These are phyloP conservation scores for Pilatotrama ljubarskyi DNA, from an alignment of 768 basidiomycete species.

Conservation along the genomic window DNA sequence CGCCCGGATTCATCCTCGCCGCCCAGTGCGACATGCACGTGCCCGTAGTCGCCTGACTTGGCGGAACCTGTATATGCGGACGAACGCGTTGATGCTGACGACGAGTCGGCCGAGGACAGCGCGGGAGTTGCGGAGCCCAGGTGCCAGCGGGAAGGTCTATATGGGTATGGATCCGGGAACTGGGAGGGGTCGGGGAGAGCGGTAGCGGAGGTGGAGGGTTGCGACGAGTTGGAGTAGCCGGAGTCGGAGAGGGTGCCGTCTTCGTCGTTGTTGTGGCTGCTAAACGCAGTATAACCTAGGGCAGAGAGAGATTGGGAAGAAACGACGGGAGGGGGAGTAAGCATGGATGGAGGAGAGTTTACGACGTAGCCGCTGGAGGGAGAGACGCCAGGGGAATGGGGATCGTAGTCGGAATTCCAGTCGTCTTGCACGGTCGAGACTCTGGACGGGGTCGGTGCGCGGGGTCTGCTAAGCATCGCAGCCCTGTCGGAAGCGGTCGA, in stretches of 20 bases:
- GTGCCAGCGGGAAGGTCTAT: constrained; percentile 47
- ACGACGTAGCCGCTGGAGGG: constrained; percentile 32
- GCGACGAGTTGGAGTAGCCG: constrained; percentile 30
- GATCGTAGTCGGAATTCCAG: constrained; percentile 27
- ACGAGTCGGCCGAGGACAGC: constrained; percentile 71
- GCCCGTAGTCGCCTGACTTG: constrained; percentile 63
- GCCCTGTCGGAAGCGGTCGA: constrained; percentile 34
- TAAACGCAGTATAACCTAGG: constrained; percentile 36
- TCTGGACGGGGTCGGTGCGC: constrained; percentile 40
- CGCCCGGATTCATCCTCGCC: constrained; percentile 50
- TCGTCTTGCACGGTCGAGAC: constrained; percentile 26
- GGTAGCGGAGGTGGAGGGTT: constrained; percentile 48
- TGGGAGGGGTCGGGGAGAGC: constrained; percentile 63
- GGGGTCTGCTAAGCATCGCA: constrained; percentile 37
- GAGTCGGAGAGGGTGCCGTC: constrained; percentile 40
- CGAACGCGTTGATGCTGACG: constrained; percentile 70
- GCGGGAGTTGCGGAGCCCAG: constrained; percentile 51
- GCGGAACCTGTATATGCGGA: constrained; percentile 77
- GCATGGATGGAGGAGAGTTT: constrained; percentile 29
- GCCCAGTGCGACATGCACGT: constrained; percentile 64
- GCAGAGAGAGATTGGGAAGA: constrained; percentile 34
- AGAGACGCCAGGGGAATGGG: constrained; percentile 26
- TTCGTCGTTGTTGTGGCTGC: constrained; percentile 38
- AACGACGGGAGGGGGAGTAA: constrained; percentile 27
- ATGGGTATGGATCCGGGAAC: constrained; percentile 74